Evolutionary conservation across 345 rosid genomes (phyloP).

Genomic region (Anacardium occidentale): DNA sequence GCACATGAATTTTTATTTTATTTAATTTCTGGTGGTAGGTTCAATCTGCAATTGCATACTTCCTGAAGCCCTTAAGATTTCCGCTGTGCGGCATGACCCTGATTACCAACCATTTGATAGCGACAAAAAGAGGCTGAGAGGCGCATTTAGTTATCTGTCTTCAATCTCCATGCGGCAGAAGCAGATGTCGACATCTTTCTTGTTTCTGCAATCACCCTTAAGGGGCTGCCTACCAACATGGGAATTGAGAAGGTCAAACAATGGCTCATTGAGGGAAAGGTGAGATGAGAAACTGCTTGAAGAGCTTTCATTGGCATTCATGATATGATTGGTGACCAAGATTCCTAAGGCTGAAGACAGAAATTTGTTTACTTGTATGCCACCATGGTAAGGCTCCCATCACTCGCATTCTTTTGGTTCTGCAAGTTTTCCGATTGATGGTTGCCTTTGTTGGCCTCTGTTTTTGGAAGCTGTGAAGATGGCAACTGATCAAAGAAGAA

Average conservation of each 20-base stretch:
- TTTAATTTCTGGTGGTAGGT: conserved; percentile 41
- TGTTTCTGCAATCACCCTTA: conserved; percentile 70
- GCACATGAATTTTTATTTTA: conserved; percentile 6
- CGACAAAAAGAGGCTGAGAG: conserved; percentile 63
- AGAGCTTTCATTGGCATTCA: conserved; percentile 2
- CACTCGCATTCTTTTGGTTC: background rate
- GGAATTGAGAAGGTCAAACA: conserved; percentile 71
- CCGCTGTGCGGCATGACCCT: conserved; percentile 60
- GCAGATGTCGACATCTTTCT: conserved; percentile 68
- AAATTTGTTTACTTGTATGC: background rate
- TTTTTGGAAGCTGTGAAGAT: background rate
- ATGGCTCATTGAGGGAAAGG: conserved; percentile 66
- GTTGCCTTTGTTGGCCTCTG: background rate
- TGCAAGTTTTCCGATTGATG: conserved; percentile 1
- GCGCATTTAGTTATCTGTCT: conserved; percentile 64
- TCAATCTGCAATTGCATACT: conserved; percentile 89
- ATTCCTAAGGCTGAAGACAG: background rate
- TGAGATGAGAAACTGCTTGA: conserved; percentile 32
- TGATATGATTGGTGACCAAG: background rate
- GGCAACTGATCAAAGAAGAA: background rate
- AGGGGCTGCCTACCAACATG: conserved; percentile 86
- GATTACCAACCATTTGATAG: conserved; percentile 53
- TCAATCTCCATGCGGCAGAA: conserved; percentile 84
- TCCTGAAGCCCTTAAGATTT: conserved; percentile 72
- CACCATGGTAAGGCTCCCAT: background rate